Evolutionary conservation across 2,329 filamentous ascomycete species (phyloP), one percentile per base, ranked within the genome.

Genomic region (Dryadomyces quercus-mongolicae): DNA sequence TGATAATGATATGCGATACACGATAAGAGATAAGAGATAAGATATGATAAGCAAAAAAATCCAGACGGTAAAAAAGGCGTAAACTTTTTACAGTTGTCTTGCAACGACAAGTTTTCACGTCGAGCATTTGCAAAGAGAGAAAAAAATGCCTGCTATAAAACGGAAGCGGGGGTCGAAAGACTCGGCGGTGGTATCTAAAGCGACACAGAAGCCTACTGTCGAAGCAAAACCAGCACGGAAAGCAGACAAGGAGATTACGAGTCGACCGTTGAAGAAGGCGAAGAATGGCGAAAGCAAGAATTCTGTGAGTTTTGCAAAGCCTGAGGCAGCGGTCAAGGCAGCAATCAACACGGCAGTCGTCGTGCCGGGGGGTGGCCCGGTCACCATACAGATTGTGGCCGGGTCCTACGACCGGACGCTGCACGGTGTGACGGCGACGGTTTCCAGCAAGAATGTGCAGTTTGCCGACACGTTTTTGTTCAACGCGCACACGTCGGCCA

Each of bases 381-480:
- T 81, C 60, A 84, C 85, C n/a, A 76, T 97, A 56, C 93, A 97
- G 68, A 85, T 98, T 60, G 78, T 97, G 57, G 85, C 89, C 7
- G 93, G 93, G 49, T 96, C 91, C 53, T 98, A 98, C 71, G 93
- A 98, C 66, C 81, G 90, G 59, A 82, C 94, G 51, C 78, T 98
- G 20, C 93, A 98, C 68, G 93, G 93, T 57, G 77, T 96, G 62
- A 88, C 86, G 8, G 90, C 86, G n/a, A 81, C 81, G 2, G 73
- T 95, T 52, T 13, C 21, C 36, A n/a, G 36, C 59, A 65, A 52
- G 55, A 62, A 53, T 16, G 74, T 84, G 54, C 76, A 83, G 52
- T 97, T 96, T 65, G 81, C 88, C 60, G 92, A 97, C 68, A 92
- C 88, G 0, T 98, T 98, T 68, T 80, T 98, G 55, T 96, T 98